Base-by-base conservation (phyloP, 164 flowering plant genomes). In the Malania oleifera region DNA sequence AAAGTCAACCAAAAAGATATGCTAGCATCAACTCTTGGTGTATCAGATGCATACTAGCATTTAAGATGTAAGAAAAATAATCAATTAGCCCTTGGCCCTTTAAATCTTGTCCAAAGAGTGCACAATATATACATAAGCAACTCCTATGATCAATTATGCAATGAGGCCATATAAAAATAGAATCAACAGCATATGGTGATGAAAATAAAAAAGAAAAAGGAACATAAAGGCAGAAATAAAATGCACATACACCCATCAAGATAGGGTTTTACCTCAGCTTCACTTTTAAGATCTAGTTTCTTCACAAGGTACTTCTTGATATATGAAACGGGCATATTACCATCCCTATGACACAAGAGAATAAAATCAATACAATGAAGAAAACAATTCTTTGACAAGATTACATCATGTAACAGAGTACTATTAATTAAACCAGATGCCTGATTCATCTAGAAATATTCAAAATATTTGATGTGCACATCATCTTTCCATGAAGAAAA, bases 221-320 rank as follows among this genome's bases (percentile, higher is more conserved):
- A n/a, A n/a, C n/a, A 6, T 4, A 18, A n/a, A n/a, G 1, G 2
- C 11, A 8, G n/a, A 18, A 44, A 44, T 4, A n/a, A 19, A 8
- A 44, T 15, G 4, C 2, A 18, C 5, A 47, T 0, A 8, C 24
- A 43, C 40, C 4, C 12, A 23, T 37, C 3, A 20, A 26, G 6
- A 19, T 28, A 23, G 14, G 28, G 50, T 39, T 1, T 61, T 65
- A 75, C 78, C 75, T 75, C 78, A 27, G 47, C 59, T 28, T 71
- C 75, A 15, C 71, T 68, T 44, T 53, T 14, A 45, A 75, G 78
- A 28, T 44, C 43, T 35, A 75, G 64, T 54, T 75, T 75, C 15
- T 63, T 45, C 47, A 49, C 64, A 2, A 75, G 43, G 52, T 67
- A 71, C 61, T 60, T 71, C n/a, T 66, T 54, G 44, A 75, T 39